A percentile compares a stretch with the other conserved stretches of the same genome.
Conservation (phyloP, 495 filamentous ascomycete species). For the Thermothielavioides terrestris region DNA sequence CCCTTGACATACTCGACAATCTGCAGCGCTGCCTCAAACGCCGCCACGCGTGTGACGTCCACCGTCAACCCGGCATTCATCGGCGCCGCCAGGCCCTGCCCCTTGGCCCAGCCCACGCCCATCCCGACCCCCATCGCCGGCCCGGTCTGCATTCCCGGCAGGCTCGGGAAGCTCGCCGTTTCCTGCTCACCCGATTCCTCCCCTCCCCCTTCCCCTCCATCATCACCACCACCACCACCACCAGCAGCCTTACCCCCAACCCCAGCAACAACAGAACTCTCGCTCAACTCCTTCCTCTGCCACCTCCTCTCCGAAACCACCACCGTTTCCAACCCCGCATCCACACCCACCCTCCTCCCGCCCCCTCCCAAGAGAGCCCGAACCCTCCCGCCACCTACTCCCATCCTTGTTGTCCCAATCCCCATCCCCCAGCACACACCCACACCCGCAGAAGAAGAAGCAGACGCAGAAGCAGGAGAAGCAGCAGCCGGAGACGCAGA, state of each 20-base stretch:
- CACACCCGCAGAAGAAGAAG: no score
- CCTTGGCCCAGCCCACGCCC: not conserved
- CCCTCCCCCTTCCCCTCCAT: not conserved
- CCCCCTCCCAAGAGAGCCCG: no score
- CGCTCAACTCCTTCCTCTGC: not conserved
- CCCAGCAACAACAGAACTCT: not conserved
- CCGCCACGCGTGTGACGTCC: constrained; percentile 11
- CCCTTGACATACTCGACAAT: constrained; percentile 19
- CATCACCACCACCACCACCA: not conserved
- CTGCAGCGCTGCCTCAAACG: constrained; percentile 18
- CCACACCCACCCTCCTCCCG: not conserved
- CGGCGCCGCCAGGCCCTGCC: not conserved
- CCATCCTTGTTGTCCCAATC: not conserved
- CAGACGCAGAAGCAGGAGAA: no score
- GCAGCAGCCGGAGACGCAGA: no score
- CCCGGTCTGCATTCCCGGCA: not conserved
- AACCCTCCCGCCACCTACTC: no score
- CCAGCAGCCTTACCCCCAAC: not conserved
- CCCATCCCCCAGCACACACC: no score
- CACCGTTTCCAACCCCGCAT: not conserved
- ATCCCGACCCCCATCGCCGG: not conserved
- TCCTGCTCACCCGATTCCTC: not conserved
- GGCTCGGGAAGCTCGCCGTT: not conserved
- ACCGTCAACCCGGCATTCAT: constrained; percentile 8
- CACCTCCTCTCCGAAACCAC: not conserved